Base-by-base conservation (phyloP, 2,329 filamentous ascomycete species). In the Calonectria crousiana region DNA sequence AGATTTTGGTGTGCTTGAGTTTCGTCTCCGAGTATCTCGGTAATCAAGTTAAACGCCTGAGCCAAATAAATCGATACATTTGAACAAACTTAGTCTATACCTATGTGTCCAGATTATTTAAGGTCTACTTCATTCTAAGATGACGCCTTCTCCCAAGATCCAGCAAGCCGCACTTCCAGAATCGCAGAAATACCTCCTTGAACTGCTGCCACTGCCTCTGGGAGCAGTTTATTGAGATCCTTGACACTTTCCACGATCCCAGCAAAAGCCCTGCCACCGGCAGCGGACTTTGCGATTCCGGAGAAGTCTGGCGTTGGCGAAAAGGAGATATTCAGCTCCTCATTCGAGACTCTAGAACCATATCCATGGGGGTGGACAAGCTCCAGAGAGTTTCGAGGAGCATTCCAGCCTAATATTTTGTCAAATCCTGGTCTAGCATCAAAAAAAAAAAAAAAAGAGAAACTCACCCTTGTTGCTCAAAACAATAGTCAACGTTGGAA, bases 271-370 rank as follows among this genome's bases (percentile, higher is more conserved):
- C 26, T 68, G 1, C 89, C 90, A 1, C 88, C 88, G 0, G 88
- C 87, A 0, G 90, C 89, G 0, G 90, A 90, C 82, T 90, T 90
- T 20, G 90, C 90, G 65, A 92, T 91, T 36, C 89, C 90, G 1
- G 89, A 83, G 79, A 90, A 92, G 80, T 92, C 89, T 0, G 90
- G 90, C 3, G 86, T 84, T 0, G 90, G 90, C n/a, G 86, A 84
- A 75, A 92, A 91, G 3, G 88, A 89, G 74, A 92, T 91, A 78
- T 91, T 91, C 74, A 91, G 87, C 77, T 92, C 90, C 67, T 90
- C 89, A 79, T 91, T 91, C 23, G 85, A 88, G 3, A 88, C 87
- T 75, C 82, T 84, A 26, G 89, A 87, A 0, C 87, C 90, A 14
- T 88, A 79, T 0, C 90, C 90, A 5, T 91, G 83, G 0, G 90